Evolutionary conservation across 2,329 filamentous ascomycete species (phyloP), one percentile per base, ranked within the genome.

Genomic region (Cadophora sp.): DNA sequence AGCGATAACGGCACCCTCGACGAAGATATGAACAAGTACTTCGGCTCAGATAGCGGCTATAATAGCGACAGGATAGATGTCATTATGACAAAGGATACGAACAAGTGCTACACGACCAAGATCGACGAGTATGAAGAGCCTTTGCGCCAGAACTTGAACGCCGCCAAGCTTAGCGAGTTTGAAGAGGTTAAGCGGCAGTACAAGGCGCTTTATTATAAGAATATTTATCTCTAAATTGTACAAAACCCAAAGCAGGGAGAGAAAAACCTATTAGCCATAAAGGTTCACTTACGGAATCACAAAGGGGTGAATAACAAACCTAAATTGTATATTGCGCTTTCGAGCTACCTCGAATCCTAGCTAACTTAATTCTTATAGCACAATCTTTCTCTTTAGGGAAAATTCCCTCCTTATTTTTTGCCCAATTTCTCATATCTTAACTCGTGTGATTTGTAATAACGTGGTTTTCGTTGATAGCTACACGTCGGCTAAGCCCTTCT

Each of bases 231-330:
- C 48, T 73, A 56, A 70, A 68, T 73, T 11, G 68, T 73, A 1
- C 14, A 65, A 64, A 72, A 73, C 59, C 68, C 64, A n/a, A 68
- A 68, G 56, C 6, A 22, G 9, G 30, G 63, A 64, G 24, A 65
- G 59, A 51, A 65, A 67, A 69, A 74, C 58, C 43, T 73, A 24
- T 68, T 74, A 3, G 68, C 65, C 0, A 75, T 74, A 58, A 68
- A 75, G 60, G 68, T 74, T 59, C 30, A 41, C 50, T 66, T 74
- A 16, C 51, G 50, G 59, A 14, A 74, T 59, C 36, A 74, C 53
- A 74, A 75, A 69, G 67, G 65, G 20, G 69, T 69, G 16, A 69
- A 74, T 66, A 74, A 72, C n/a, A 74, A 72, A 62, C 70, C 67
- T 9, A 74, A 72, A 66, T 70, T 65, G 66, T 73, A 73, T 55